These are phyloP conservation scores for Cucurbita argyrosperma DNA, from an alignment of 306 rosid genomes.

Conservation along the genomic window DNA sequence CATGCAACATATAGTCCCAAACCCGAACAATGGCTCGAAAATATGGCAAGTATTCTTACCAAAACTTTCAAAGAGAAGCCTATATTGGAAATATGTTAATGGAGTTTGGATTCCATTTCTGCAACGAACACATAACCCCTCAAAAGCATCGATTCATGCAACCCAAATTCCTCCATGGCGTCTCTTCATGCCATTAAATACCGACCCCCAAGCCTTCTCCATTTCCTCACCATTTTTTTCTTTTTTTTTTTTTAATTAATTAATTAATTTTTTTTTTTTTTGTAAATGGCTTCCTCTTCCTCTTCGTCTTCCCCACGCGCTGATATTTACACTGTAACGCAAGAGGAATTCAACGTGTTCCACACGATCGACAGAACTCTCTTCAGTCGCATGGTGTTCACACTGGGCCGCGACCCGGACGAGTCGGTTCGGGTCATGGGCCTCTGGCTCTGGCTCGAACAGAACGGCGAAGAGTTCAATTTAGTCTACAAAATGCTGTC, in stretches of 20 bases:
- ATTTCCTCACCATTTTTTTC: neutral
- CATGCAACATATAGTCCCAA: neutral
- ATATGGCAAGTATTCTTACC: neutral
- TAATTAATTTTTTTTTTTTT: neutral
- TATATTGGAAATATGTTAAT: conserved; percentile 4
- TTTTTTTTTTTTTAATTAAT: neutral
- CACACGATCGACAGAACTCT: conserved; percentile 44
- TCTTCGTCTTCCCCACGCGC: neutral
- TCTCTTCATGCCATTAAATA: conserved; percentile 4
- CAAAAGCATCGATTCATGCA: neutral
- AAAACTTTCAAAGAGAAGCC: neutral
- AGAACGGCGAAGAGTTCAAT: neutral
- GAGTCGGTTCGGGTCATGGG: conserved; percentile 37
- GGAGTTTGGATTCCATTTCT: neutral
- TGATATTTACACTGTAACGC: neutral
- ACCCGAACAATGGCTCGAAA: neutral
- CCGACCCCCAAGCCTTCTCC: neutral
- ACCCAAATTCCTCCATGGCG: neutral
- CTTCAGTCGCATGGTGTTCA: conserved; percentile 28
- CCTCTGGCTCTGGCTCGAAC: conserved; percentile 53
- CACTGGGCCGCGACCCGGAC: conserved; percentile 19
- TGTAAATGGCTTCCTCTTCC: conserved; percentile 5
- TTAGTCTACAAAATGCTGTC: conserved; percentile 13
- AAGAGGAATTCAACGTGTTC: conserved; percentile 39
- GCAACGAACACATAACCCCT: conserved; percentile 10